These are phyloP conservation scores for Gossypium thurberi DNA, from an alignment of 345 rosid species.

Conservation along the genomic window DNA sequence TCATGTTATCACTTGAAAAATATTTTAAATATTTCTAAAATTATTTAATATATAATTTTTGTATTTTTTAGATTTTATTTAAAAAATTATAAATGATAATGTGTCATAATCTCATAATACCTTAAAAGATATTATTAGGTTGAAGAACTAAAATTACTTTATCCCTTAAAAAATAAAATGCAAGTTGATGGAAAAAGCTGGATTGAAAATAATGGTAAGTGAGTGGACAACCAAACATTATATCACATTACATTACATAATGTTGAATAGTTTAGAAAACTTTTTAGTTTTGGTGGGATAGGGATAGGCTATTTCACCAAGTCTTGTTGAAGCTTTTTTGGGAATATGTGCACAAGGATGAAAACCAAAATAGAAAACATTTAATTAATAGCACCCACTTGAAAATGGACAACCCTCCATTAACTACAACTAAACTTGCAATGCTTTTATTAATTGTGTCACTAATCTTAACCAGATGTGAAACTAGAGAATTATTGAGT, in stretches of 20 bases:
- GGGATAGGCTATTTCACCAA: background rate
- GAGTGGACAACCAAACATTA: background rate
- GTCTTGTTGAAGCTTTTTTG: no score
- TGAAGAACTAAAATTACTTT: no score
- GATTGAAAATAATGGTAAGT: background rate
- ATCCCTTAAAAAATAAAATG: no score
- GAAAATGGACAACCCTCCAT: background rate
- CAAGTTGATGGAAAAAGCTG: background rate
- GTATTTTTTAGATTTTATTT: no score
- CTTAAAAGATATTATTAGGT: no score
- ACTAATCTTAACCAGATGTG: background rate
- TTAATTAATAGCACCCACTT: background rate
- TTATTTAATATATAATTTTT: no score
- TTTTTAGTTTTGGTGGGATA: background rate
- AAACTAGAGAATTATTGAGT: no score
- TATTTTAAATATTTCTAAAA: no score
- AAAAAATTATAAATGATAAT: no score
- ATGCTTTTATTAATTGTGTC: background rate
- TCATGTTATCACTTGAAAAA: no score
- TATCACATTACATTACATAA: background rate
- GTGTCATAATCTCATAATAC: no score
- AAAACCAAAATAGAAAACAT: background rate
- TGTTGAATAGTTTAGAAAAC: background rate
- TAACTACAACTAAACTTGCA: background rate
- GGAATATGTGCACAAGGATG: background rate